Evolutionary conservation across 768 basidiomycete genomes (phyloP), one percentile per base, ranked within the genome.

Genomic region (Tulasnella sp.): DNA sequence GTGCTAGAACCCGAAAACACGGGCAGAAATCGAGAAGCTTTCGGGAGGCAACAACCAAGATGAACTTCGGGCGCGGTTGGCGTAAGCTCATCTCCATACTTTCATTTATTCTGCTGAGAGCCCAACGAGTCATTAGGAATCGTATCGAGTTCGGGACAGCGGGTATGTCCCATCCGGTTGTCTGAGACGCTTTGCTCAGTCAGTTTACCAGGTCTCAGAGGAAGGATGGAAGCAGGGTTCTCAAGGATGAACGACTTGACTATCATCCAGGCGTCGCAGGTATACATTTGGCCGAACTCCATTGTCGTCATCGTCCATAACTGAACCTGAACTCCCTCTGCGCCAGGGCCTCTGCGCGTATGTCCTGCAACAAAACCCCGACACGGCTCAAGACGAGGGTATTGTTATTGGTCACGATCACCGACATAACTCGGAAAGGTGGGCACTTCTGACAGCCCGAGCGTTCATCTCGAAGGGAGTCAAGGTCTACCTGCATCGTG

Each of bases 181-280:
- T 76, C 54, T 70, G 31, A 71, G 12, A 11, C 58, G 8, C 39
- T 22, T 42, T 39, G 54, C 22, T 29, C 49, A 71, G n/a, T 34
- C 40, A n/a, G 58, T 54, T 31, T 31, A 71, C 19, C 78, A 91
- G 93, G 93, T 72, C 84, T 94, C 29, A 85, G 93, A 79, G 93
- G 90, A 1, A 86, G 84, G 78, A 96, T 96, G 94, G 91, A 92
- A 79, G 93, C 93, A 9, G 94, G 94, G 1, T 94, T 91, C 88
- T 87, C 92, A n/a, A 87, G 92, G 75, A 95, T 96, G 93, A 96
- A 96, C 81, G 93, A 95, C 82, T 83, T 96, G 76, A 92, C 89
- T 69, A 84, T 94, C 72, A 90, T 93, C 58, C 93, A 94, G 81
- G 87, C 93, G 12, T 93, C 92, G 17, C 93, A 95, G 86, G 93